Evolutionary conservation across 306 rosid species (phyloP).

Genomic region (Urtica urens): DNA sequence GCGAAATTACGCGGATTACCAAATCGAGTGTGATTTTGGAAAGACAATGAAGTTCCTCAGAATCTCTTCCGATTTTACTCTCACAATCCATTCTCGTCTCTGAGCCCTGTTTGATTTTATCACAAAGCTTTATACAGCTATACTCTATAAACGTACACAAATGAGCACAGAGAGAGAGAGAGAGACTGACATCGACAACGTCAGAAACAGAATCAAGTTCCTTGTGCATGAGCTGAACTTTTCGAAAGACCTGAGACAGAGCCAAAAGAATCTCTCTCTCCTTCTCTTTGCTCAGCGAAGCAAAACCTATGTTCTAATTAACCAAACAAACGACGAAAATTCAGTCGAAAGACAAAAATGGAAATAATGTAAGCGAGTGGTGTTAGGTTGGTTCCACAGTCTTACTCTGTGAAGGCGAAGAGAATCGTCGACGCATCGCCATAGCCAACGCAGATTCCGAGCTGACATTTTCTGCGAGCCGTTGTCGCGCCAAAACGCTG

Average conservation of each 20-base stretch:
- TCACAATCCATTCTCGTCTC: slow-evolving; percentile 9
- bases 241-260: slow-evolving; percentile 27
- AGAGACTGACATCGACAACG: slow-evolving; percentile 15
- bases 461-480: slow-evolving; percentile 21
- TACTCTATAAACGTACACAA: neutral
- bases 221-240: slow-evolving; percentile 23
- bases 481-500: slow-evolving; percentile 4
- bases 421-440: slow-evolving; percentile 41
- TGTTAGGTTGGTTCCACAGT: neutral
- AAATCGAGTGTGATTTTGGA: slow-evolving; percentile 15
- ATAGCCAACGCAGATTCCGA: slow-evolving; percentile 35
- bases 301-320: slow-evolving; percentile 15
- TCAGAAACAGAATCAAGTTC: slow-evolving; percentile 16
- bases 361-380: neutral
- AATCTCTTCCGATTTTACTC: slow-evolving; percentile 7
- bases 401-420: slow-evolving; percentile 42
- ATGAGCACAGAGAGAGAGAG: neutral
- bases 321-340: neutral
- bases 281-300: slow-evolving; percentile 19
- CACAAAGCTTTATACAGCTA: neutral
- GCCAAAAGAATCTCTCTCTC: slow-evolving; percentile 28
- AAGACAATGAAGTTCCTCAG: slow-evolving; percentile 16
- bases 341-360: too few relatives aligned
- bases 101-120: slow-evolving; percentile 17
- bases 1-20: slow-evolving; percentile 15